These are phyloP conservation scores for Stephanocyclus meneghinianus DNA, from an alignment of 352 stramenopile genomes.

Conservation along the genomic window DNA sequence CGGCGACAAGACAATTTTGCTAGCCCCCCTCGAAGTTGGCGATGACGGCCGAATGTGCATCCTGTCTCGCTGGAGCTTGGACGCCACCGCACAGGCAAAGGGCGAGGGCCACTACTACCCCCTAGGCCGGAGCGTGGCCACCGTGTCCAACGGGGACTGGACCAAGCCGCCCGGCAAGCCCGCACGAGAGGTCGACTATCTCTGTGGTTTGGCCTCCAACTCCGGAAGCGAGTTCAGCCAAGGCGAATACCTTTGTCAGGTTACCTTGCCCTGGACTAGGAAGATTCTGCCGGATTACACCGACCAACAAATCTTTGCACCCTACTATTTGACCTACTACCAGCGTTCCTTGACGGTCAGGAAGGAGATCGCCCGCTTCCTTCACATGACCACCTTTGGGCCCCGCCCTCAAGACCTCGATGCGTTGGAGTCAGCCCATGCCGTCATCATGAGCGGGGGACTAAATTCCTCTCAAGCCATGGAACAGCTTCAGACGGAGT, in stretches of 20 bases:
- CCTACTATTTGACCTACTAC: slow-evolving; percentile 61
- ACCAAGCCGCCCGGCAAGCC: slow-evolving; percentile 19
- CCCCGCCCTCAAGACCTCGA: slow-evolving; percentile 45
- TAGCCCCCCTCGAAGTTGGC: slow-evolving; percentile 19
- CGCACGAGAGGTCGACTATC: slow-evolving; percentile 8
- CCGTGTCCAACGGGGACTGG: slow-evolving; percentile 22
- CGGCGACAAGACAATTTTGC: slow-evolving; percentile 27
- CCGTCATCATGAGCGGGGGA: not conserved
- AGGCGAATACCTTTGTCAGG: slow-evolving; percentile 53
- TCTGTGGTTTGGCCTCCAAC: slow-evolving; percentile 41
- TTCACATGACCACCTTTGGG: slow-evolving; percentile 70
- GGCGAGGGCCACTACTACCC: slow-evolving; percentile 17
- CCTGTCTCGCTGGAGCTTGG: slow-evolving; percentile 14
- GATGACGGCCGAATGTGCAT: slow-evolving; percentile 26
- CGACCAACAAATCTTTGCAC: slow-evolving; percentile 12
- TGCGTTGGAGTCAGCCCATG: slow-evolving; percentile 30
- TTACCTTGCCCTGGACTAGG: slow-evolving; percentile 35
- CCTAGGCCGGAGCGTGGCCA: slow-evolving; percentile 4
- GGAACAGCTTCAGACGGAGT: slow-evolving; percentile 37
- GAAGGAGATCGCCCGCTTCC: slow-evolving; percentile 57
- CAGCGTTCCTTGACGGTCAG: slow-evolving; percentile 25
- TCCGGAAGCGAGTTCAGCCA: slow-evolving; percentile 26
- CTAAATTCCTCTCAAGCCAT: slow-evolving; percentile 31
- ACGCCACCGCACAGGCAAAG: not conserved
- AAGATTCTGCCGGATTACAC: slow-evolving; percentile 16